phyloP scores from a whole-genome alignment of 306 rosid genomes.

The Trifolium fragiferum region DNA sequence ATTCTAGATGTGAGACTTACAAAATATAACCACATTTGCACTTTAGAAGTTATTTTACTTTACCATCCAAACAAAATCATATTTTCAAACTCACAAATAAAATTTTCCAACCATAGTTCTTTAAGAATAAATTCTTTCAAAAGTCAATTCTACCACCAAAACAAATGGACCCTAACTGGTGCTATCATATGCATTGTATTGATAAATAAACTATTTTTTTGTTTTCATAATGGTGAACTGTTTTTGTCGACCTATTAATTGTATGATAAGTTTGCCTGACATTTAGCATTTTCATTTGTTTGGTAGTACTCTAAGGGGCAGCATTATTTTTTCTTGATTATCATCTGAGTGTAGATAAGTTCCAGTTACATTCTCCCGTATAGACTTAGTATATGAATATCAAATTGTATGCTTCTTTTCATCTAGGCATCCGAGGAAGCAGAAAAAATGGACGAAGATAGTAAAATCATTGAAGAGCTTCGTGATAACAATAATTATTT shows the following conservation, averaged over 20 bases:
- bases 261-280: slow-evolving; percentile 30
- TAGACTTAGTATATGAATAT: slow-evolving; percentile 21
- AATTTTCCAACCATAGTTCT: not conserved
- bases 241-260: slow-evolving; percentile 20
- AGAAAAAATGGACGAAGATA: slow-evolving; percentile 95
- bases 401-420: slow-evolving; percentile 33
- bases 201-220: not conserved
- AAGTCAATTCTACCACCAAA: slow-evolving; percentile 9
- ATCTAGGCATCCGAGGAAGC: slow-evolving; percentile 88
- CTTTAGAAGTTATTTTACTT: not conserved
- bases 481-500: slow-evolving; percentile 65
- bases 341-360: slow-evolving; percentile 32
- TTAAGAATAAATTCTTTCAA: not conserved
- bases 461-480: slow-evolving; percentile 80
- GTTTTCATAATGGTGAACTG: slow-evolving; percentile 20
- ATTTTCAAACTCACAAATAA: not conserved
- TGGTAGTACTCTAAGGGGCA: slow-evolving; percentile 11
- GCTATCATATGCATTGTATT: not conserved
- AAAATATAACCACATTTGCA: not conserved
- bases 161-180: slow-evolving; percentile 2
- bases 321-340: slow-evolving; percentile 5
- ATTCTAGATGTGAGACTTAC: not conserved
- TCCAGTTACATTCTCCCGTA: slow-evolving; percentile 14
- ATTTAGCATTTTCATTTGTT: slow-evolving; percentile 19
- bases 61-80: not conserved